Conservation (phyloP, 306 rosid genomes). For the Ormosia emarginata region DNA sequence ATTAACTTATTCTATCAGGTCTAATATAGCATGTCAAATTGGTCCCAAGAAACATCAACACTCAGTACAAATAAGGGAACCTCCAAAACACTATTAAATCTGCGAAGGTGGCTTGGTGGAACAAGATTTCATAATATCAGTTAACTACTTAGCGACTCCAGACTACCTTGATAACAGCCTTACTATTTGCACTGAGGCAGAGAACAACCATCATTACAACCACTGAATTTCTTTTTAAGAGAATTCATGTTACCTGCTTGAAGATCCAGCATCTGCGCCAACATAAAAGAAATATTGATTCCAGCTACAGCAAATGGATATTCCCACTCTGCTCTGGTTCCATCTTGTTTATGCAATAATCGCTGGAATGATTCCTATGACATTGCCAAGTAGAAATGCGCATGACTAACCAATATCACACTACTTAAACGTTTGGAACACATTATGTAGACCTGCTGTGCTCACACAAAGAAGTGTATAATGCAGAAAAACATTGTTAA, state of each 20-base stretch:
- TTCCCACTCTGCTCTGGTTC: slow-evolving; percentile 96
- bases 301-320: slow-evolving; percentile 98
- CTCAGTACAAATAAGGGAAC: background rate
- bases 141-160: background rate
- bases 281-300: slow-evolving; percentile 84
- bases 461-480: background rate
- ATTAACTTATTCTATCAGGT: no score
- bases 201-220: background rate
- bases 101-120: background rate
- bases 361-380: slow-evolving; percentile 80
- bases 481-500: background rate
- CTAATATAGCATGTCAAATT: no score
- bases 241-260: slow-evolving; percentile 63
- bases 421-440: background rate
- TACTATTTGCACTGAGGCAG: background rate
- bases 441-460: background rate
- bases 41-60: background rate
- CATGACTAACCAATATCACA: background rate
- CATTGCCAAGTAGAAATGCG: slow-evolving; percentile 21
- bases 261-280: slow-evolving; percentile 84
- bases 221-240: slow-evolving; percentile 12
- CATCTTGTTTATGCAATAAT: slow-evolving; percentile 76
- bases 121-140: background rate
- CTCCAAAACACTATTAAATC: background rate
- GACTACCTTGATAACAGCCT: background rate